Evolutionary conservation across 768 basidiomycete genomes (phyloP), one percentile per base, ranked within the genome.

Genomic region (Guyanaporus albipodus): DNA sequence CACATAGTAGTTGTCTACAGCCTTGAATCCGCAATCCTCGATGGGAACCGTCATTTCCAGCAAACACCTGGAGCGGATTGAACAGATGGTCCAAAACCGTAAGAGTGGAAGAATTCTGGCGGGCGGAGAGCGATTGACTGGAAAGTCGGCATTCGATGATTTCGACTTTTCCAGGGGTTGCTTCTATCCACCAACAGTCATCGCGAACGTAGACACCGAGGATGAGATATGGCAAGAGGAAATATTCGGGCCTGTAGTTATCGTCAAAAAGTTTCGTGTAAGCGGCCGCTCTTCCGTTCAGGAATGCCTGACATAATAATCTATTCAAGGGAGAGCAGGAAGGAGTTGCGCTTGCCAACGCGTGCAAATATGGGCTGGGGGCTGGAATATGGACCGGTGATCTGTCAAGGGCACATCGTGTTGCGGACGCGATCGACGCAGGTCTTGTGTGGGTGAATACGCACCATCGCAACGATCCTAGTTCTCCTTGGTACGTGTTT

Each of bases 391-490:
- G 89, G 89, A 90, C 88, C 4, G 69, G 73, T 23, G 72, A 89
- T 62, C 59, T 92, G 26, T 83, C 87, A 0, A 73, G 81, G 45
- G 89, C 85, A 9, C 88, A 91, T 60, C 80, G 85, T 4, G 77
- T 90, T 3, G 77, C 89, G 6, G 75, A 75, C 40, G 70, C 70
- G 27, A 81, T 93, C 28, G 75, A 92, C 54, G 72, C 83, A 15
- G 91, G 91, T 5, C 59, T 92, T 24, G 85, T 87, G 36, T 93
- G 91, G 91, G 78, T 91, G 29, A 92, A 93, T 60, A 90, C 86
- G 0, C 88, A 91, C 54, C 91, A 93, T 59, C 77, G 90, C 37
- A 92, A 93, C 56, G 89, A 92, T 59, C 91, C 91, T 8, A 86
- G 85, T 52, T 90, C 87, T 26, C 89, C 91, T 32, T 93, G 91